Percentiles rank a stretch among this genome's conserved stretches.
These are phyloP conservation scores for Globisporangium alternatum DNA, from an alignment of 352 stramenopile species.

Conservation along the genomic window DNA sequence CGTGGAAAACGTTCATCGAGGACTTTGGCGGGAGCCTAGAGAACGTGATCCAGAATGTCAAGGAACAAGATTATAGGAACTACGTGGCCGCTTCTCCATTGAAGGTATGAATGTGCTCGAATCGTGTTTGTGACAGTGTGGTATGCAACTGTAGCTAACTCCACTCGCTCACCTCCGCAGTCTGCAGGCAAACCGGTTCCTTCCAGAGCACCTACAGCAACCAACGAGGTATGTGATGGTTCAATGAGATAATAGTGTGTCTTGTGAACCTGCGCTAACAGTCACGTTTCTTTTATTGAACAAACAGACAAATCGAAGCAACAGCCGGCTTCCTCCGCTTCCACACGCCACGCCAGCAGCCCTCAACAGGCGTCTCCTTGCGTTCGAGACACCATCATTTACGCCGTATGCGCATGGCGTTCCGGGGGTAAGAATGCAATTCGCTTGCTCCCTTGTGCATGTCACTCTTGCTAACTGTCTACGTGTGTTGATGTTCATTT, in stretches of 20 bases:
- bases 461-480: neutral
- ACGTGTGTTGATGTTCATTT: neutral
- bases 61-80: slow-evolving; percentile 20
- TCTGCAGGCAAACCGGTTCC: slow-evolving; percentile 1
- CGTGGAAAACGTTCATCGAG: slow-evolving; percentile 79
- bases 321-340: neutral
- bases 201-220: neutral
- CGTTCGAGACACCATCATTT: slow-evolving; percentile 43
- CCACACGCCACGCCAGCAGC: slow-evolving; percentile 12
- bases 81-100: slow-evolving; percentile 44
- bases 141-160: neutral
- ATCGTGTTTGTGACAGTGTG: neutral
- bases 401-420: slow-evolving; percentile 17
- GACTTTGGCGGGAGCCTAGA: slow-evolving; percentile 72
- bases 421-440: slow-evolving; percentile 26
- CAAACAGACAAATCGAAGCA: neutral
- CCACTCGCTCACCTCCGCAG: neutral
- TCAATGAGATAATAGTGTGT: neutral
- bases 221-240: neutral
- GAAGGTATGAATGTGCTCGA: slow-evolving; percentile 11
- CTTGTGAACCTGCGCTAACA: neutral
- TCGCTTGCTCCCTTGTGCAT: neutral
- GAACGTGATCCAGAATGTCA: slow-evolving; percentile 68
- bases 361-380: slow-evolving; percentile 24
- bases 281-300: neutral